Conservation (phyloP, 2,329 filamentous ascomycete species). For the Fusarium piperis region DNA sequence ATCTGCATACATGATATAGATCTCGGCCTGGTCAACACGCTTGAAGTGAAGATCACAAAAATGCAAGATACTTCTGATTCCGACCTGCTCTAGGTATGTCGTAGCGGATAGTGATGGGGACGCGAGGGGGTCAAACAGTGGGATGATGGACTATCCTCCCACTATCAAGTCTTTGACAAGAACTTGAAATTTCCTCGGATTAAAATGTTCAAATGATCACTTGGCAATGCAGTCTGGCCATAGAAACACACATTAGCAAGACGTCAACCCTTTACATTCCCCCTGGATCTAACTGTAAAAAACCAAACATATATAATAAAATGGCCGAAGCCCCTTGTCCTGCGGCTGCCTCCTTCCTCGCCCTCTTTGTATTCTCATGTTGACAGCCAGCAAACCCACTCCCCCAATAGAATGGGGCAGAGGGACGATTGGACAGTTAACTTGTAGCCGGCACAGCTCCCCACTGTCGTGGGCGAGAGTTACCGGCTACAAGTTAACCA, state of each 20-base stretch:
- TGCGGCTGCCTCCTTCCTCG: neutral
- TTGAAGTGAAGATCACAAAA: too few species aligned
- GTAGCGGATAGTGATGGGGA: neutral
- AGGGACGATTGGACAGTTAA: neutral
- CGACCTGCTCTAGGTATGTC: neutral
- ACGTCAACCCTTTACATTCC: neutral
- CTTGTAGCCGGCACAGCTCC: neutral
- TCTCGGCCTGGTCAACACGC: too few species aligned
- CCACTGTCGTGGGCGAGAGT: neutral
- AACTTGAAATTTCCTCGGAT: neutral
- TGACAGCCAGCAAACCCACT: neutral
- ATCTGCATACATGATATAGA: too few species aligned
- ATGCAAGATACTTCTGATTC: too few species aligned
- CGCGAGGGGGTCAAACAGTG: too few species aligned
- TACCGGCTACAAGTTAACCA: neutral
- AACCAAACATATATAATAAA: neutral
- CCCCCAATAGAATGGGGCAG: neutral
- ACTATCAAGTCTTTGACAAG: neutral
- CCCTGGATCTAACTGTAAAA: neutral
- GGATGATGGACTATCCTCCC: neutral
- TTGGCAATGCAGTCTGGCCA: neutral
- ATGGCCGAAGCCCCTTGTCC: neutral
- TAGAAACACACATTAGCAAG: neutral
- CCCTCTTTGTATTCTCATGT: neutral
- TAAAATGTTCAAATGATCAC: neutral